Percentiles rank a stretch among this genome's conserved stretches.
These are phyloP conservation scores for Heimioporus retisporus DNA, from an alignment of 1,284 basidiomycete species.

Conservation along the genomic window DNA sequence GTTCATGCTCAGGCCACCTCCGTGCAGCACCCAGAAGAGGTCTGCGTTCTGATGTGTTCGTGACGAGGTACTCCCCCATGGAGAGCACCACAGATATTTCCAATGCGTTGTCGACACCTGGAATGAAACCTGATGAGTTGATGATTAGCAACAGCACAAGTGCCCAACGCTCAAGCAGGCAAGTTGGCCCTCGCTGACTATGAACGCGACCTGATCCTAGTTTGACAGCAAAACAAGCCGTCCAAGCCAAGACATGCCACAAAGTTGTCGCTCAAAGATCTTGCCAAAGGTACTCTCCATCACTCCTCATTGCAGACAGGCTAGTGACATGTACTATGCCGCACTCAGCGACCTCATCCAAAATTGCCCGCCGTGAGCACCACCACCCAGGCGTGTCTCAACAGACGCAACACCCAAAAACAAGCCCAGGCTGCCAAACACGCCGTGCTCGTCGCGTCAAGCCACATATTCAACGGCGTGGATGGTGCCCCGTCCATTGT, in stretches of 20 bases:
- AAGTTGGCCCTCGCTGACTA: constrained; percentile 7
- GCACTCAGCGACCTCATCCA: constrained; percentile 61
- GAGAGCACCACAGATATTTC: constrained; percentile 34
- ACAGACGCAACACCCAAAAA: constrained; percentile 84
- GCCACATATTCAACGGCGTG: constrained; percentile 79
- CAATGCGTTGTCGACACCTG: constrained; percentile 57
- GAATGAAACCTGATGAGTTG: neutral
- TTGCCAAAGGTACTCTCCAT: constrained; percentile 74
- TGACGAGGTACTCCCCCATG: constrained; percentile 24
- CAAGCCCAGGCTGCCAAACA: constrained; percentile 82
- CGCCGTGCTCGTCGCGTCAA: constrained; percentile 73
- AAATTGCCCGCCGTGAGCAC: constrained; percentile 55
- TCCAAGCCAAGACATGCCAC: constrained; percentile 94
- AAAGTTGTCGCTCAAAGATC: constrained; percentile 84
- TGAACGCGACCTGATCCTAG: constrained; percentile 4
- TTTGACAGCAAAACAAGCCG: constrained; percentile 82
- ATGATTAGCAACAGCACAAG: no score
- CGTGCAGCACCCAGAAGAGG: constrained; percentile 60
- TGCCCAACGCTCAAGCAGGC: constrained; percentile 90
- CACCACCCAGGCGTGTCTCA: constrained; percentile 69
- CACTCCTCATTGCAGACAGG: neutral
- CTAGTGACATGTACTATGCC: constrained; percentile 53
- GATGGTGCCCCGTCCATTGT: constrained; percentile 87
- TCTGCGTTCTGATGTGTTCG: constrained; percentile 31
- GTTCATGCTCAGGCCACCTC: constrained; percentile 55